Evolutionary conservation across 1,284 basidiomycete genomes (phyloP).

Genomic region (Tilletia setariae): DNA sequence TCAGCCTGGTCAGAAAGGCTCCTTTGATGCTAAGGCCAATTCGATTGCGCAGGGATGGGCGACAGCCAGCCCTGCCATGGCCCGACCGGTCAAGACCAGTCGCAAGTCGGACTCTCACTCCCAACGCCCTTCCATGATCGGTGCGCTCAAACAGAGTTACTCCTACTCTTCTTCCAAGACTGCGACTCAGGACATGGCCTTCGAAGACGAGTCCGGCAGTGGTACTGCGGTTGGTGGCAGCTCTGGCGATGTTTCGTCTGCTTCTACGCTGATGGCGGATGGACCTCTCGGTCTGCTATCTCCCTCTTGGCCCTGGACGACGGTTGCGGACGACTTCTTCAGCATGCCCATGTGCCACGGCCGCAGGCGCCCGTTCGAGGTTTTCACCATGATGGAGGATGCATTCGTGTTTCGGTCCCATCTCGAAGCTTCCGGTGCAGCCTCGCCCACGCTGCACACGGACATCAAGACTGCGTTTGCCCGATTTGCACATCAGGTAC

Average conservation of each 20-base stretch:
- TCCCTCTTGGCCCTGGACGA: constrained; percentile 13
- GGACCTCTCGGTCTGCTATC: constrained; percentile 4
- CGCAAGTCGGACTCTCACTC: constrained; percentile 3
- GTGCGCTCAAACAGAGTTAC: background rate
- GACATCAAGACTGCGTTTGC: constrained; percentile 17
- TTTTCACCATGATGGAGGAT: constrained; percentile 4
- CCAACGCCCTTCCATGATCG: background rate
- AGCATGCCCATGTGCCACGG: constrained; percentile 11
- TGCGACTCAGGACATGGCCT: background rate
- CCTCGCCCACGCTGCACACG: constrained; percentile 11
- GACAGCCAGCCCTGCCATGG: background rate
- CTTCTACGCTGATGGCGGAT: background rate
- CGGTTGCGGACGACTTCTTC: constrained; percentile 8
- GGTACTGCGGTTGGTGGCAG: no score
- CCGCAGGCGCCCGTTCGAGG: constrained; percentile 20
- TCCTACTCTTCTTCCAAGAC: constrained; percentile 9
- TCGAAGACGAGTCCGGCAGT: background rate
- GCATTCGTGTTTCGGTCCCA: background rate
- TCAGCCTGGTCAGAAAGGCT: background rate
- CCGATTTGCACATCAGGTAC: constrained; percentile 47
- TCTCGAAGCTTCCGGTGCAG: background rate
- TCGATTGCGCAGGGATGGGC: constrained; percentile 3
- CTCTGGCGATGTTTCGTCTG: background rate
- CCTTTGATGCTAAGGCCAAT: no score
- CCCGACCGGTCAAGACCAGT: background rate